These are phyloP conservation scores for Xylaria castorea DNA, from an alignment of 495 filamentous ascomycete species.

Conservation along the genomic window DNA sequence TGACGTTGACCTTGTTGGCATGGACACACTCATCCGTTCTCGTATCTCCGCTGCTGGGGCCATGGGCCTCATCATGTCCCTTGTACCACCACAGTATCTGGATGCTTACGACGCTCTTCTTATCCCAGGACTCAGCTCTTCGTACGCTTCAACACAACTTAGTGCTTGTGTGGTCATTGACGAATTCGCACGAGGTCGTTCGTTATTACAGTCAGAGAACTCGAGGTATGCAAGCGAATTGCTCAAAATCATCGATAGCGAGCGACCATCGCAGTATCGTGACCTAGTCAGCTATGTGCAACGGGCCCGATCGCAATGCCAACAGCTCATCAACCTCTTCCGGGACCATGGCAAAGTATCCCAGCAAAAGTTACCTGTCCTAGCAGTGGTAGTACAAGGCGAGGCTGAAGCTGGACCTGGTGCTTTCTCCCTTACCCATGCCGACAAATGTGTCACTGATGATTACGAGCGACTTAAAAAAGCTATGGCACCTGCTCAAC, in stretches of 20 bases:
- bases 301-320: slow-evolving; percentile 87
- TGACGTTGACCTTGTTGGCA: slow-evolving; percentile 90
- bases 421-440: slow-evolving; percentile 86
- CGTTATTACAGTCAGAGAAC: slow-evolving; percentile 48
- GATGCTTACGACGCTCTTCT: slow-evolving; percentile 64
- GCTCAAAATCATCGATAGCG: slow-evolving; percentile 75
- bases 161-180: slow-evolving; percentile 84
- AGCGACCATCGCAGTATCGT: slow-evolving; percentile 80
- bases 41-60: slow-evolving; percentile 85
- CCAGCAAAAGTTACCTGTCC: slow-evolving; percentile 70
- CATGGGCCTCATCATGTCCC: slow-evolving; percentile 75
- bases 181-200: slow-evolving; percentile 75
- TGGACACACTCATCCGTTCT: slow-evolving; percentile 85
- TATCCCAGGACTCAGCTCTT: slow-evolving; percentile 67
- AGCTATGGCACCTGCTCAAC: slow-evolving; percentile 78
- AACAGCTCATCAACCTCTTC: slow-evolving; percentile 87
- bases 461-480: slow-evolving; percentile 91
- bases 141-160: slow-evolving; percentile 85
- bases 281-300: slow-evolving; percentile 89
- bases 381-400: slow-evolving; percentile 91
- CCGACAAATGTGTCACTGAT: slow-evolving; percentile 79
- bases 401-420: slow-evolving; percentile 87
- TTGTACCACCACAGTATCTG: slow-evolving; percentile 58
- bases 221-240: slow-evolving; percentile 63
- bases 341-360: slow-evolving; percentile 82